Conservation (phyloP, 139 green algal species). For the Parachlorella kessleri region DNA sequence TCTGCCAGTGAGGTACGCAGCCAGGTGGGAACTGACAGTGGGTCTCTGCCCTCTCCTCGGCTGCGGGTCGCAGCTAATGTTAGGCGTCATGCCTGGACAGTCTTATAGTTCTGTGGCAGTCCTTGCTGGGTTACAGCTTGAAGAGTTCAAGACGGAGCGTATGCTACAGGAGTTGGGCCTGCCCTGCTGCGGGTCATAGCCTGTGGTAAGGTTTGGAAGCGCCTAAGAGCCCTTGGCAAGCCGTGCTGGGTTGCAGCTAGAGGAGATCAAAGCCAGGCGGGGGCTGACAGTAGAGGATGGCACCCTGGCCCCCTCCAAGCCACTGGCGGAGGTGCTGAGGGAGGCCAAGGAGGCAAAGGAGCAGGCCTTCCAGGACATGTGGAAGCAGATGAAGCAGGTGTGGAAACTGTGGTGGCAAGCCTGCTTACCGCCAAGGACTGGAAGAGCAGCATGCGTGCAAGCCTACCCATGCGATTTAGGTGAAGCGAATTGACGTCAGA, state of each 20-base stretch:
- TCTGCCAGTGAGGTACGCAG: slow-evolving; percentile 68
- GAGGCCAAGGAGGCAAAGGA: slow-evolving; percentile 82
- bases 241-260: slow-evolving; percentile 44
- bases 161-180: too few relatives aligned
- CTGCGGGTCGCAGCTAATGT: too few relatives aligned
- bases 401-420: neutral
- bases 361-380: slow-evolving; percentile 71
- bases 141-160: too few relatives aligned
- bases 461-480: too few relatives aligned
- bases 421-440: too few relatives aligned
- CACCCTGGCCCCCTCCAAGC: slow-evolving; percentile 56
- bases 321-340: slow-evolving; percentile 69
- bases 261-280: slow-evolving; percentile 50
- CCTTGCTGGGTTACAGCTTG: too few relatives aligned
- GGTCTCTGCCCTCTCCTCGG: neutral
- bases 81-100: too few relatives aligned
- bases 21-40: neutral
- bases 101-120: too few relatives aligned
- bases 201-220: too few relatives aligned
- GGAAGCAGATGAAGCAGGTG: slow-evolving; percentile 81
- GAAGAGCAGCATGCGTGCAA: too few relatives aligned
- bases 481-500: too few relatives aligned
- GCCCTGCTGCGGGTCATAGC: too few relatives aligned
- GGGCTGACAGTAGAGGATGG: slow-evolving; percentile 59
- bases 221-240: neutral